Evolutionary conservation across 2,329 filamentous ascomycete genomes (phyloP), one percentile per base, ranked within the genome.

Genomic region (Chaetomiaceae sp.): DNA sequence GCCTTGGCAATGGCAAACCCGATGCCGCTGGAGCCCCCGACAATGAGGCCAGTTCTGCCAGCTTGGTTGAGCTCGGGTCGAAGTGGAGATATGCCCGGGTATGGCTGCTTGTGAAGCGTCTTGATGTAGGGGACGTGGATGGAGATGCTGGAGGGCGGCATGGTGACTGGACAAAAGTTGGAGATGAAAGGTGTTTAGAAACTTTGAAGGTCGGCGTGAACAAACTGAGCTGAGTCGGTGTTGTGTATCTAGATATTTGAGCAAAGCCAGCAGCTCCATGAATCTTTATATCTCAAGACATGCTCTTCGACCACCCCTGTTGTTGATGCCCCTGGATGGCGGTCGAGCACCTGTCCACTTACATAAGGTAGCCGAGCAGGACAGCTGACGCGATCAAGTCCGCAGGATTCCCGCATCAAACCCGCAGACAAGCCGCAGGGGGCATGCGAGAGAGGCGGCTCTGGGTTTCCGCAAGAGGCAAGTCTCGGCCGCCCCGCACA

Each of bases 21-120:
- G 38, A 88, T 79, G 22, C 83, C 81, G 0, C 72, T 74, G 0
- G 77, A 76, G n/a, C 75, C 81, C 33, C 84, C 84, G 1, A 79
- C 83, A 58, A 88, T 78, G 8, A 88, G 68, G 6, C 84, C 76
- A 0, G 73, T 80, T 15, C 61, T 58, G n/a, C 69, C 69, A 1
- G 59, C 55, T 38, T 73, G 68, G 4, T 61, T 66, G 6, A 73
- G 56, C 48, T 67, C 64, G 0, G 66, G 62, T 0, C 63, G 61
- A 0, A 51, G 36, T 2, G 69, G 61, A 0, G 58, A 62, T 50
- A 74, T 69, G 45, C 59, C 52, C 0, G 62, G 54, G 48, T 73
- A 73, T 0, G 65, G 50, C 18, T 55, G 48, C 0, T 48, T 60
- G 53, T 70, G 68, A 19, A 55, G 37, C n/a, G 58, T 60, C 27